These are phyloP conservation scores for Cladophialophora psammophila DNA, from an alignment of 2,329 filamentous ascomycete genomes.

Conservation along the genomic window DNA sequence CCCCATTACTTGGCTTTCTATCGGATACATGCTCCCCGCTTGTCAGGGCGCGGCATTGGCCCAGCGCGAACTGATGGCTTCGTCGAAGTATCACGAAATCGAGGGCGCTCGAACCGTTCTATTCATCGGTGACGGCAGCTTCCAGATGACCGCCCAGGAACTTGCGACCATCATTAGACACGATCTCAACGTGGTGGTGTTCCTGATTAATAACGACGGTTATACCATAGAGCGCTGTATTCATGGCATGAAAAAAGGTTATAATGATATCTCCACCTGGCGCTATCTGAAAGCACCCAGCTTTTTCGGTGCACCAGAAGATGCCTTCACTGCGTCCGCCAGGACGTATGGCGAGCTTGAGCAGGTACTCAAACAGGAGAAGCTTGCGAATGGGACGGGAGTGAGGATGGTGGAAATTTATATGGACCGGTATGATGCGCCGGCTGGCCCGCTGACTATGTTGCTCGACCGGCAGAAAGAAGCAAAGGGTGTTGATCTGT, in stretches of 20 bases:
- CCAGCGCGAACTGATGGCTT: conserved; percentile 64
- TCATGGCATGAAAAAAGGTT: conserved; percentile 59
- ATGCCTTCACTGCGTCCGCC: conserved; percentile 49
- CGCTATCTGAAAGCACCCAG: conserved; percentile 56
- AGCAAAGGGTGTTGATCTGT: neutral
- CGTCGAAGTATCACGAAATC: neutral
- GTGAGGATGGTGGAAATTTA: conserved; percentile 52
- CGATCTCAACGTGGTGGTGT: conserved; percentile 65
- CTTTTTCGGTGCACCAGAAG: conserved; percentile 32
- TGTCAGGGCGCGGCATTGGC: conserved; percentile 64
- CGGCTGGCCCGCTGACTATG: conserved; percentile 41
- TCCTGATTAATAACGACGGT: conserved; percentile 85
- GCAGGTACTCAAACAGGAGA: conserved; percentile 47
- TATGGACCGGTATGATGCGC: conserved; percentile 48
- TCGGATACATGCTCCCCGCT: conserved; percentile 67
- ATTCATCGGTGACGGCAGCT: conserved; percentile 67
- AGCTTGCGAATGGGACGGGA: conserved; percentile 47
- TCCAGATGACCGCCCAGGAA: conserved; percentile 71
- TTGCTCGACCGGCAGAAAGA: conserved; percentile 34
- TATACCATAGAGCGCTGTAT: conserved; percentile 71
- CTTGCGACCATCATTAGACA: conserved; percentile 67
- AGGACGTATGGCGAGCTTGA: conserved; percentile 58
- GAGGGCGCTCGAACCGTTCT: conserved; percentile 48
- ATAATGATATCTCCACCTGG: conserved; percentile 63
- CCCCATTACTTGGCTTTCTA: conserved; percentile 65